Base-by-base conservation (phyloP, 495 filamentous ascomycete species). In the Aspergillus homomorphus region DNA sequence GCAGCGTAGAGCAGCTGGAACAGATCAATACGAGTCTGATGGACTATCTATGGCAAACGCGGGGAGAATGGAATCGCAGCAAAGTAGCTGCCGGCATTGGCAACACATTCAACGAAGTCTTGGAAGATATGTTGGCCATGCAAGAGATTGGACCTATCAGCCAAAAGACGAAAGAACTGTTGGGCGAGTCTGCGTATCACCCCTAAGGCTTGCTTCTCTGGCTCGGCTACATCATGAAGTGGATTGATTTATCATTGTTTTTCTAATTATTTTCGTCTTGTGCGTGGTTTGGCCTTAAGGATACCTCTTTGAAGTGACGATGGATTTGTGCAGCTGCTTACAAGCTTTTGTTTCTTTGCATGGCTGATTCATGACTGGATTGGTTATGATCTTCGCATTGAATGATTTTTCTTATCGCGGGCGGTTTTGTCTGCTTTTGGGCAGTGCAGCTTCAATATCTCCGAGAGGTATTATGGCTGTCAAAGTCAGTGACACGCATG, bases 1-100 rank as follows among this genome's bases (percentile, higher is more conserved):
- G 85, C 73, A 88, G 84, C 1, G 86, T 98, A 42, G 94, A 98
- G 73, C 95, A 98, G 69, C 79, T 98, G 26, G 93, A 98, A 75
- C 92, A 96, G 69, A 84, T 96, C 68, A 90, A 91, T 67, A 85
- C 92, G n/a, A 85, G 84, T 56, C 73, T 96, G 65, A 97, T 97
- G 93, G 87, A 92, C 58, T 82, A 84, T 44, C 77, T 98, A 15
- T 98, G 94, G 94, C 82, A 78, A 57, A 80, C 77, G 56, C 82
- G 90, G 43, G 80, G 82, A 53, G 86, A 95, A 63, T 92, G 87
- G 82, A 90, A 98, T 71, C 83, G 94, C 18, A 87, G 82, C 64
- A 73, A 73, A 53, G 90, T 98, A 12, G 78, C 87, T 21, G 67
- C 67, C 24, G 72, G 75, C 28, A 78, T 95, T 28, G 74, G 74